Evolutionary conservation across 176 grass and related monocot genomes (phyloP), one percentile per base, ranked within the genome.

Genomic region (Musa schizocarpa): DNA sequence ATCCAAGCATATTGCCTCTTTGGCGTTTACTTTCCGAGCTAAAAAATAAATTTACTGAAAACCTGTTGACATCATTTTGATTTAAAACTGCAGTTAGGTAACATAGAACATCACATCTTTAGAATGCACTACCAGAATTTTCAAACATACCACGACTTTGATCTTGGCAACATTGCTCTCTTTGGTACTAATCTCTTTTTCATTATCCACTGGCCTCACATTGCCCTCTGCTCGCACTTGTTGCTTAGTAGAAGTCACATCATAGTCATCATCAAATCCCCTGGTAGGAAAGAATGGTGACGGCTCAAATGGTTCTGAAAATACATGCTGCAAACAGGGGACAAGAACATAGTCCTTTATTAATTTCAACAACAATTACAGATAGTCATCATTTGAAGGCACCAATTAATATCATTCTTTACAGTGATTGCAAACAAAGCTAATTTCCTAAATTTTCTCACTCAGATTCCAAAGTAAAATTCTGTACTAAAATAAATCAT

Each of bases 131-230:
- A 12, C 10, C 24, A 9, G 1, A 67, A 5, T 43, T 43, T 14
- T 68, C 11, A 43, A 43, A 76, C 91, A 69, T 91, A 99, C 95
- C 88, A 99, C 90, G 54, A 89, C 95, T 99, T 99, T 99, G 79
- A 99, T 99, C 81, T 99, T 99, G 43, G 95, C 95, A 65, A 99
- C 91, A 87, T 91, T 94, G 78, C 83, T 99, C 85, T 92, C 91
- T 77, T 85, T 85, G 11, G 78, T n/a, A 13, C 20, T 85, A 64
- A 50, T 83, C 11, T 99, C 91, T 61, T 89, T 99, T 68, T 94
- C 96, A 82, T 59, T 85, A 19, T 82, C 85, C 72, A 72, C 71
- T 64, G 72, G 56, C 70, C 69, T 72, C 68, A 64, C 73, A 78
- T 85, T 89, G 64, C 83, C 88, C 82, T 99, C 96, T 71, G 85